These are phyloP conservation scores for Aspergillus wentii DNA, from an alignment of 495 filamentous ascomycete species.

Conservation along the genomic window DNA sequence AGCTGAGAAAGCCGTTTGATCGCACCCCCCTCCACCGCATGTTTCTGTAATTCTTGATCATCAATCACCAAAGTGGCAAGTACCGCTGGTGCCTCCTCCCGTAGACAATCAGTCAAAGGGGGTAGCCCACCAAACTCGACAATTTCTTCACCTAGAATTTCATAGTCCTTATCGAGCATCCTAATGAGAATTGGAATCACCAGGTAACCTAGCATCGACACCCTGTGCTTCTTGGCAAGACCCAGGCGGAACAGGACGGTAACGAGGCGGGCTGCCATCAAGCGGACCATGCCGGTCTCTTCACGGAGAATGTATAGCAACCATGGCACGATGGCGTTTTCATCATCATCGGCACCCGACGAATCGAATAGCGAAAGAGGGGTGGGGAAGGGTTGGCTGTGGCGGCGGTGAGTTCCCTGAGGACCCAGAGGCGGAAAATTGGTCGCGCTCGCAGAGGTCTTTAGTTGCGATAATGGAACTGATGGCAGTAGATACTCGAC, in stretches of 20 bases:
- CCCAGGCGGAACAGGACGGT: constrained; percentile 69
- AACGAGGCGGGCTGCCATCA: constrained; percentile 77
- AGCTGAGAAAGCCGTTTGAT: constrained; percentile 70
- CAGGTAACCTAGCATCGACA: constrained; percentile 58
- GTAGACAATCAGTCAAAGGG: constrained; percentile 36
- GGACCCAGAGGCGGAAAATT: constrained; percentile 58
- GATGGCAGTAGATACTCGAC: constrained; percentile 58
- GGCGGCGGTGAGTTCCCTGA: constrained; percentile 36
- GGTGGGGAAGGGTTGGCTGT: constrained; percentile 35
- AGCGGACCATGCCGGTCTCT: constrained; percentile 55
- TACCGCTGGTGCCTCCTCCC: constrained; percentile 68
- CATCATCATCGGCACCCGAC: constrained; percentile 54
- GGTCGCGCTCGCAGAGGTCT: constrained; percentile 23
- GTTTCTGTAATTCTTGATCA: constrained; percentile 69
- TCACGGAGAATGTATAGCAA: constrained; percentile 67
- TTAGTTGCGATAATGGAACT: constrained; percentile 29
- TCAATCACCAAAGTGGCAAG: constrained; percentile 76
- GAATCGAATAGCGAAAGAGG: constrained; percentile 31
- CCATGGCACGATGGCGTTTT: constrained; percentile 79
- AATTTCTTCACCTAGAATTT: constrained; percentile 33
- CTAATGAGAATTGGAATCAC: constrained; percentile 68
- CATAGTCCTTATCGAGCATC: constrained; percentile 59
- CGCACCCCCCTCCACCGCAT: constrained; percentile 72
- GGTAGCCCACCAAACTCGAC: constrained; percentile 36
- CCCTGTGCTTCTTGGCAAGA: constrained; percentile 57